Evolutionary conservation across 2,329 filamentous ascomycete genomes (phyloP).

Genomic region (Sporothrix luriei): DNA sequence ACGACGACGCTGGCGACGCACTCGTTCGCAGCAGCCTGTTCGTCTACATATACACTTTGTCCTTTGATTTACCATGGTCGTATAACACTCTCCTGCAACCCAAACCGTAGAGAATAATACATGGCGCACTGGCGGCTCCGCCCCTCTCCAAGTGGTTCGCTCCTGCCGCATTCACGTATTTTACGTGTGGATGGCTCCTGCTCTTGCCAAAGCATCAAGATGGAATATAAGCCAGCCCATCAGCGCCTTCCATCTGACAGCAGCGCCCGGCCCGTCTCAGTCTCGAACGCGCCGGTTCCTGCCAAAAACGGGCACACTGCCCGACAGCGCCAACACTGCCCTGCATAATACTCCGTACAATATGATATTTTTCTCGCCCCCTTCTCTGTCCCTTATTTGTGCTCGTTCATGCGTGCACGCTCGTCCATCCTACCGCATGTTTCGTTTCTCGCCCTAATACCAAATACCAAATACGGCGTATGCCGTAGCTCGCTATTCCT

Average conservation of each 20-base stretch:
- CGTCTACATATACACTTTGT: neutral
- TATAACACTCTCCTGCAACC: neutral
- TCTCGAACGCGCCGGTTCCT: neutral
- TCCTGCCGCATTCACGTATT: conserved; percentile 23
- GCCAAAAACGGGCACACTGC: conserved; percentile 19
- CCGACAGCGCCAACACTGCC: conserved; percentile 17
- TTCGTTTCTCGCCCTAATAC: neutral
- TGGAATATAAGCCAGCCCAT: neutral
- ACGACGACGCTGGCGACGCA: neutral
- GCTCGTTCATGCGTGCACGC: no score
- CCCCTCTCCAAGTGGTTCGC: conserved; percentile 19
- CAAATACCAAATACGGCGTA: no score
- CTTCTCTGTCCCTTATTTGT: no score
- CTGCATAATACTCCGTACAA: neutral
- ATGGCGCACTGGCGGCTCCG: conserved; percentile 4
- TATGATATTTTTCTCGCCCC: neutral
- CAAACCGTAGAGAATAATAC: neutral
- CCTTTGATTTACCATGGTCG: neutral
- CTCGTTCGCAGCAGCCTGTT: no score
- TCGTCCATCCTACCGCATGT: no score
- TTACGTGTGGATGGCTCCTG: neutral
- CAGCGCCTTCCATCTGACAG: conserved; percentile 13
- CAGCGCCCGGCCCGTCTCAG: conserved; percentile 15
- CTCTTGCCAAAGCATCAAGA: neutral
- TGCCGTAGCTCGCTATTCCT: neutral